Evolutionary conservation across 2,329 filamentous ascomycete species (phyloP).

Genomic region (Penicillium sp.): DNA sequence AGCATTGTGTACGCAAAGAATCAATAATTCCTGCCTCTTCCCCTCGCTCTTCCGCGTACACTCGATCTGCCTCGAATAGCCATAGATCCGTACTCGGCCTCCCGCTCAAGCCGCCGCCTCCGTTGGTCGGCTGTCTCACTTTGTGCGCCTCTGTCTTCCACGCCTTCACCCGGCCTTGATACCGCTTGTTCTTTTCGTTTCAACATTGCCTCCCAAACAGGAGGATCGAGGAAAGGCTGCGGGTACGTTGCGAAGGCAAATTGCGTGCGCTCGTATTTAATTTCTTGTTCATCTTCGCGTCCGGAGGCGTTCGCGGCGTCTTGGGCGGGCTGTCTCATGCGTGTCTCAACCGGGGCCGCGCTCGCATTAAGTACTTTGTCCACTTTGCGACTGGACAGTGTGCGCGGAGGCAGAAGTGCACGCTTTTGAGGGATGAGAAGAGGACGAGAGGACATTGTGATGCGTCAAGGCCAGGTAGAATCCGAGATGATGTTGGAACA

Average conservation of each 20-base stretch:
- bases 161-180: slow-evolving; percentile 1
- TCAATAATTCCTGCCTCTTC: slow-evolving; percentile 9
- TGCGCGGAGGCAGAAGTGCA: slow-evolving; percentile 17
- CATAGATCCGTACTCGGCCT: slow-evolving; percentile 35
- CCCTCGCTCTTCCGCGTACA: slow-evolving; percentile 20
- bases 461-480: neutral
- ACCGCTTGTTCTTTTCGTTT: slow-evolving; percentile 15
- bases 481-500: neutral
- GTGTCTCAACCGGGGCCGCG: slow-evolving; percentile 19
- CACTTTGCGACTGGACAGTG: slow-evolving; percentile 1
- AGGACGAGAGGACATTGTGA: slow-evolving; percentile 9
- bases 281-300: neutral
- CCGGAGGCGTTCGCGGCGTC: neutral
- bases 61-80: slow-evolving; percentile 31
- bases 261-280: slow-evolving; percentile 21
- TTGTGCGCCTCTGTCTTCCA: neutral
- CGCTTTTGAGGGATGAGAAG: slow-evolving; percentile 31
- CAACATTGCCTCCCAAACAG: slow-evolving; percentile 31
- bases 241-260: slow-evolving; percentile 33
- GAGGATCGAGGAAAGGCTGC: slow-evolving; percentile 42
- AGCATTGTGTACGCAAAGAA: neutral
- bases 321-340: slow-evolving; percentile 11
- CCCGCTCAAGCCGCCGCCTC: slow-evolving; percentile 19
- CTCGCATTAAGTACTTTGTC: slow-evolving; percentile 24
- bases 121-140: slow-evolving; percentile 18